A percentile compares a stretch with the other conserved stretches of the same genome.
phyloP scores from a whole-genome alignment of 2,329 filamentous ascomycete genomes.

The Penicillium capsulatum region DNA sequence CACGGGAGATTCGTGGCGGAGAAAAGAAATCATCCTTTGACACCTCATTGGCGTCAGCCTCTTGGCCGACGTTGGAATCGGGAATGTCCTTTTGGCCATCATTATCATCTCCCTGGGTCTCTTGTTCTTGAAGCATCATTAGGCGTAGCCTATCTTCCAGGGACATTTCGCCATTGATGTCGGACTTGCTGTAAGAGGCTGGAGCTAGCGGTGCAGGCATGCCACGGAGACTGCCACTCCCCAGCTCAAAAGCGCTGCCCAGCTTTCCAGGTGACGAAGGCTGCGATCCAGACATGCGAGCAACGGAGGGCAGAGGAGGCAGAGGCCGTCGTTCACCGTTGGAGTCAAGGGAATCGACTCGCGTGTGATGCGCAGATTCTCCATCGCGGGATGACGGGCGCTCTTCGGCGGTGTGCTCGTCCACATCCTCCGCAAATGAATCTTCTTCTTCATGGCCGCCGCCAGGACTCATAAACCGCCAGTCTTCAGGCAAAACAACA shows the following conservation, averaged over 20 bases:
- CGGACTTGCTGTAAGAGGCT: conserved; percentile 66
- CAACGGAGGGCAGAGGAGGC: conserved; percentile 69
- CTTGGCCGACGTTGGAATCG: neutral
- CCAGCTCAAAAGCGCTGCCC: conserved; percentile 67
- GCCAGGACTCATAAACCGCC: conserved; percentile 72
- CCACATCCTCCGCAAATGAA: conserved; percentile 60
- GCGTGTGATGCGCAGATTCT: conserved; percentile 44
- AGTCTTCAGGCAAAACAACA: conserved; percentile 95
- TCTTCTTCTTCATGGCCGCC: conserved; percentile 61
- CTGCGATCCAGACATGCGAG: conserved; percentile 41
- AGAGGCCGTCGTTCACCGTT: conserved; percentile 79
- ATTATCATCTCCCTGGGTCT: conserved; percentile 7
- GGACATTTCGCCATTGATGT: conserved; percentile 75
- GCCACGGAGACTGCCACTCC: conserved; percentile 61
- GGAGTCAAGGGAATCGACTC: conserved; percentile 70
- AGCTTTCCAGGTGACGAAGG: conserved; percentile 59
- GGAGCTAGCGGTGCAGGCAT: conserved; percentile 69
- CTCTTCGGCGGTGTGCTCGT: conserved; percentile 61
- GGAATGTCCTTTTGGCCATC: conserved; percentile 1
- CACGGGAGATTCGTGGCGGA: conserved; percentile 78
- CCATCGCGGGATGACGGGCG: conserved; percentile 46
- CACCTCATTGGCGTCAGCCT: conserved; percentile 29
- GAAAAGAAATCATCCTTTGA: conserved; percentile 58
- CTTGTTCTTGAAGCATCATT: conserved; percentile 74
- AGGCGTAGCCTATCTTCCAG: conserved; percentile 80